Percentiles rank a stretch among this genome's conserved stretches.
These are phyloP conservation scores for Pyrenula massariospora DNA, from an alignment of 495 filamentous ascomycete species.

Conservation along the genomic window DNA sequence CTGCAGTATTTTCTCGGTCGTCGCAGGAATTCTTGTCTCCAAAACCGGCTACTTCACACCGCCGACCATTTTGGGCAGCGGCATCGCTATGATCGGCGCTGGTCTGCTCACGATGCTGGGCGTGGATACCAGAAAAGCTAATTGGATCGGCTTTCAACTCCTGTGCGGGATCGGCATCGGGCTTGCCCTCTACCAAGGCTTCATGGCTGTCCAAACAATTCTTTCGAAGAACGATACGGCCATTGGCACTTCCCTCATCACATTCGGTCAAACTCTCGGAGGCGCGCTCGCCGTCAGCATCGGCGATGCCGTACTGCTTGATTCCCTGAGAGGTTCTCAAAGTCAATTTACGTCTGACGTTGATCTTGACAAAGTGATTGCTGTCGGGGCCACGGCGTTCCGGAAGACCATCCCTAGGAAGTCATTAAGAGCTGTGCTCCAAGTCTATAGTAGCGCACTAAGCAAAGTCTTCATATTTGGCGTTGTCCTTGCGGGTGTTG, in stretches of 20 bases:
- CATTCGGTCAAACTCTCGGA: conserved; percentile 60
- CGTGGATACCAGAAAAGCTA: conserved; percentile 22
- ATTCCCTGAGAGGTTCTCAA: conserved; percentile 21
- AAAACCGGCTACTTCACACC: conserved; percentile 8
- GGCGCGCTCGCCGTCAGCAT: conserved; percentile 56
- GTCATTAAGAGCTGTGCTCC: conserved; percentile 25
- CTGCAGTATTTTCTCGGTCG: conserved; percentile 2
- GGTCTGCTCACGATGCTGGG: conserved; percentile 44
- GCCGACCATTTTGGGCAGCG: conserved; percentile 1
- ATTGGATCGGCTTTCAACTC: conserved; percentile 51
- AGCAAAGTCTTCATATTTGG: conserved; percentile 38
- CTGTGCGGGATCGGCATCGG: conserved; percentile 16
- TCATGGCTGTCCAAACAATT: conserved; percentile 42
- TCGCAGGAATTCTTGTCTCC: conserved; percentile 6
- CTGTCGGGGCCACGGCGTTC: conserved; percentile 41
- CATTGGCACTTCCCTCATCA: conserved; percentile 47
- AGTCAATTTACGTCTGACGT: conserved; percentile 24
- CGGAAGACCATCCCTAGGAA: conserved; percentile 27
- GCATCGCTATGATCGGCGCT: conserved; percentile 9
- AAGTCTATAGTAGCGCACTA: conserved; percentile 47
- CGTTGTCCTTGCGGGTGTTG: conserved; percentile 39
- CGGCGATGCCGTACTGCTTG: conserved; percentile 47
- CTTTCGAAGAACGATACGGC: conserved; percentile 50
- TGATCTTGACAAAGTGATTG: conserved; percentile 30
- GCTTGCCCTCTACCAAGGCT: conserved; percentile 3